Evolutionary conservation across 768 basidiomycete species (phyloP), one percentile per base, ranked within the genome.

Genomic region (Boletus insuetus): DNA sequence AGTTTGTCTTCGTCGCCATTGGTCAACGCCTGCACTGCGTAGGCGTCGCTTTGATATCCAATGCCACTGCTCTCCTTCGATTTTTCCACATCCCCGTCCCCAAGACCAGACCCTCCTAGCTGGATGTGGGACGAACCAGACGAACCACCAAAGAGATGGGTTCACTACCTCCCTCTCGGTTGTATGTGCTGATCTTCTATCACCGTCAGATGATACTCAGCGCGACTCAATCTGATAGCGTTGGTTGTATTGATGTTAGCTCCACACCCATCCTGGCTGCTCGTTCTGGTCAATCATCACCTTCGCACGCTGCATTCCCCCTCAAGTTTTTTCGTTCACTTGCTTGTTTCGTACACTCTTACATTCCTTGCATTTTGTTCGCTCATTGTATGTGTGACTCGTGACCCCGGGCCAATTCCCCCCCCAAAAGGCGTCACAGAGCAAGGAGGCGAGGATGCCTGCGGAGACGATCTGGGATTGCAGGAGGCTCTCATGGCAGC

Each of bases 241-340:
- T 69, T 82, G 16, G 62, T 91, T 26, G 49, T 77, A 22, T 68
- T 90, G 39, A 80, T 91, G 49, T 66, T 91, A 5, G 79, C 81
- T 9, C 89, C 90, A 10, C 91, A 91, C 37, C 89, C 89, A 2
- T 91, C 90, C 6, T 73, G 85, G 62, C 72, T 91, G 14, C 78
- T 82, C 54, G 73, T 91, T 45, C 80, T 91, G 32, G 76, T 86
- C 54, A 78, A 84, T 58, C 86, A 87, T 64, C 82, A 91, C 65
- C 76, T 87, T 32, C 74, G 76, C 45, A 81, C 80, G 12, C 70
- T 84, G 9, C 72, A 81, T 46, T 71, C 76, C 37, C 75, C 81
- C 4, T 43, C 71, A 16, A 64, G 72, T 37, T 85, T 87, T 60
- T 49, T 73, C 13, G 61, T 74, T 0, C 89, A 92, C 64, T 71